Base-by-base conservation (phyloP, 768 basidiomycete species). In the Crepidotus variabilis region DNA sequence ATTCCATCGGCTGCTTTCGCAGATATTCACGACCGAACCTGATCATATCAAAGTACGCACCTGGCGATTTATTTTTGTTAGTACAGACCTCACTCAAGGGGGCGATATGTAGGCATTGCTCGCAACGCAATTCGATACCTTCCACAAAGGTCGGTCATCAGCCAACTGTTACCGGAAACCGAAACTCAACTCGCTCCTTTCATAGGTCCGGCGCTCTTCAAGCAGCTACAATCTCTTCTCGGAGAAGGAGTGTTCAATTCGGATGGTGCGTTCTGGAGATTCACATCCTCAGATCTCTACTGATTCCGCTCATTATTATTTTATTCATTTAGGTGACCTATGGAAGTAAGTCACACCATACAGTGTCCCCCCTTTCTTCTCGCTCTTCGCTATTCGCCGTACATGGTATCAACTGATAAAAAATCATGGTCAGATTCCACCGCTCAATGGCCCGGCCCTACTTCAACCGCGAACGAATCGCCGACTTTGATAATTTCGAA, bases 221-320 rank as follows among this genome's bases (percentile, higher is more conserved):
- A 74, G 55, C 68, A 68, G n/a, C 78, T 84, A 50, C 75, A 70
- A 47, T 58, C 76, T 1, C 73, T 87, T 10, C 68, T 87, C 14
- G 87, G 87, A 0, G 76, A 76, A 10, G 87, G 87, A 0, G 82
- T 88, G 3, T 88, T 88, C 65, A 87, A 88, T 60, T 81, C 83
- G 13, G 85, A 87, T 53, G 85, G 85, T 78, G 60, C 28, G 43
- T 5, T 35, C 20, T n/a, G 9, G 10, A 2, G 55, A n/a, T n/a
- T n/a, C n/a, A n/a, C n/a, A n/a, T 14, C 28, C 28, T 28, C 8
- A 4, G 8, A 4, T 28, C 14, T 16, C 39, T 43, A 3, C 13
- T 5, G 5, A 3, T 14, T 5, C 13, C 5, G 23, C 24, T 22
- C 2, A 11, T 47, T 13, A 23, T 8, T 50, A 28, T 6, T 7